Percentiles rank a stretch among this genome's conserved stretches.
Conservation (phyloP, 305 asterid genomes). For the Ajuga reptans region DNA sequence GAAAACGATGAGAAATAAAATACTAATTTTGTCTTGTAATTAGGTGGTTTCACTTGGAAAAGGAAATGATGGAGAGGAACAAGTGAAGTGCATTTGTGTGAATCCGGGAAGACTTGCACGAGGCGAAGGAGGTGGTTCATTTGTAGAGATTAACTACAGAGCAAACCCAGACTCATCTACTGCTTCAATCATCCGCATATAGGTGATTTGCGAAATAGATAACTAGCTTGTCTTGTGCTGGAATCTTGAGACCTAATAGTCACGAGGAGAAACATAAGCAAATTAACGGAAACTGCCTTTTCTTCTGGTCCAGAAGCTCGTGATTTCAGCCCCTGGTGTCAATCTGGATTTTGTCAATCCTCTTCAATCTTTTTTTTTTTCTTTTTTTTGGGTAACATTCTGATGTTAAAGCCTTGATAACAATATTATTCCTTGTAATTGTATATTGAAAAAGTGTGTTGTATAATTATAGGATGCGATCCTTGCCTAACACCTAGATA, state of each 20-base stretch:
- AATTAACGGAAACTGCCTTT: no score
- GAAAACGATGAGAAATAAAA: neutral
- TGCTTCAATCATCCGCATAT: slow-evolving; percentile 74
- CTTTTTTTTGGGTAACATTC: no score
- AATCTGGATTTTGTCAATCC: no score
- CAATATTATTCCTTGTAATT: no score
- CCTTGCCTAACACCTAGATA: neutral
- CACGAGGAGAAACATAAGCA: no score
- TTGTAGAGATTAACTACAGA: slow-evolving; percentile 65
- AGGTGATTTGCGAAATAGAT: neutral
- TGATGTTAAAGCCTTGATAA: no score
- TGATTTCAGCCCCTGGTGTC: no score
- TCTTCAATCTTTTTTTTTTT: no score
- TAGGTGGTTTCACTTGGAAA: slow-evolving; percentile 59
- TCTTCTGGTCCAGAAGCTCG: no score
- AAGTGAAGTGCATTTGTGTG: slow-evolving; percentile 62
- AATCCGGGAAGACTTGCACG: slow-evolving; percentile 91
- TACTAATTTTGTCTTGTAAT: neutral
- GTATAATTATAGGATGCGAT: neutral
- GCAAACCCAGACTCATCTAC: slow-evolving; percentile 49
- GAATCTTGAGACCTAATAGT: no score
- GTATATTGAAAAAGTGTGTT: neutral
- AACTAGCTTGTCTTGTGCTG: neutral
- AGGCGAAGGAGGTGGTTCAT: slow-evolving; percentile 95
- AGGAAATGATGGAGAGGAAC: slow-evolving; percentile 48